These are phyloP conservation scores for Sordariomycetes sp. DNA, from an alignment of 2,329 filamentous ascomycete genomes.

Conservation along the genomic window DNA sequence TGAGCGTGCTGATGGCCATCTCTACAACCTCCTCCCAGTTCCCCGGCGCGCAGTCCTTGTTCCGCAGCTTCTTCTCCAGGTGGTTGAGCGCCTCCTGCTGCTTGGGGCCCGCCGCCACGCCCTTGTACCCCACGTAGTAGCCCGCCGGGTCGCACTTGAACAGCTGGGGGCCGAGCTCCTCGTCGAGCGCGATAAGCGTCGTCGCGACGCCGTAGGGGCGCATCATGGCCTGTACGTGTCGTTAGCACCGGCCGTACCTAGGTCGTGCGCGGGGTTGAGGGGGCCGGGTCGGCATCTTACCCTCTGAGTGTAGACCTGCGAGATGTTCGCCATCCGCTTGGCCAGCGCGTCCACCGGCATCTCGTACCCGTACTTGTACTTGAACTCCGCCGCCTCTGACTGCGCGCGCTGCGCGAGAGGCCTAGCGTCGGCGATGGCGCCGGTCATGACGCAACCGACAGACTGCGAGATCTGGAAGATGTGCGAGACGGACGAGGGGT, in stretches of 20 bases:
- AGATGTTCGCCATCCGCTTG: slow-evolving; percentile 97
- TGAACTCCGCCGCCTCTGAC: slow-evolving; percentile 93
- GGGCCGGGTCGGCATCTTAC: slow-evolving; percentile 33
- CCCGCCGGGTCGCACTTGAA: slow-evolving; percentile 98
- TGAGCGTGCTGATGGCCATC: slow-evolving; percentile 86
- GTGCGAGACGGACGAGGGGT: slow-evolving; percentile 91
- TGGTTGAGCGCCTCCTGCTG: slow-evolving; percentile 98
- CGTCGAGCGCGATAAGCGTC: slow-evolving; percentile 87
- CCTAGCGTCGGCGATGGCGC: slow-evolving; percentile 92
- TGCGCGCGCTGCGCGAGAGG: slow-evolving; percentile 86
- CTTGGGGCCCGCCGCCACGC: slow-evolving; percentile 91
- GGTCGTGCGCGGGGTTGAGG: not conserved
- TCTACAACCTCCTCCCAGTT: slow-evolving; percentile 97
- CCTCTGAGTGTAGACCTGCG: slow-evolving; percentile 95
- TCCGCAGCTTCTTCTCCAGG: slow-evolving; percentile 98
- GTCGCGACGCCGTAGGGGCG: slow-evolving; percentile 90
- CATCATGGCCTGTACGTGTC: slow-evolving; percentile 70
- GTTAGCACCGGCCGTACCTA: not conserved
- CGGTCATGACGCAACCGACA: slow-evolving; percentile 96
- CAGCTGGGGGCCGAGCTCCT: slow-evolving; percentile 82
- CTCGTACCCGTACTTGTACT: slow-evolving; percentile 98
- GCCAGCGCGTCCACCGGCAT: slow-evolving; percentile 97
- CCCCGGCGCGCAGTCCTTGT: slow-evolving; percentile 89
- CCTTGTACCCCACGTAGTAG: slow-evolving; percentile 98
- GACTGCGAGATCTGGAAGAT: slow-evolving; percentile 95